phyloP scores from a whole-genome alignment of 306 rosid species.

The Arachis hypogaea region DNA sequence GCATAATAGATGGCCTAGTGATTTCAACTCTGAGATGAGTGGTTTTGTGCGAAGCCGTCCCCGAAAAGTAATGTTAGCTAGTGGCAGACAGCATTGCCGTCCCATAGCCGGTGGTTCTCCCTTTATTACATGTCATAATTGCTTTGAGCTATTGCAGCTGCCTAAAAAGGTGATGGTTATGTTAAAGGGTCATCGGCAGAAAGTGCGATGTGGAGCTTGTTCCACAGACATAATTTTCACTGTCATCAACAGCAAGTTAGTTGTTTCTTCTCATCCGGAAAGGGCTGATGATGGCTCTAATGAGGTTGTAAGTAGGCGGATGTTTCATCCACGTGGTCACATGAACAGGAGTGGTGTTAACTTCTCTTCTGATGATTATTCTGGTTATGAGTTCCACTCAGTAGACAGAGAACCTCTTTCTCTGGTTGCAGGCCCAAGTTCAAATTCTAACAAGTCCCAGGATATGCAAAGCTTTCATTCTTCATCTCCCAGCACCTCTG shows the following conservation, averaged over 20 bases:
- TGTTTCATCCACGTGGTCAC: constrained; percentile 49
- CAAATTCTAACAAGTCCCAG: constrained; percentile 61
- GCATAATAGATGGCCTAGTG: constrained; percentile 79
- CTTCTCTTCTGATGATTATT: constrained; percentile 92
- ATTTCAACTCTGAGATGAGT: constrained; percentile 67
- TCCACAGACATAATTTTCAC: constrained; percentile 64
- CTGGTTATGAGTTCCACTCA: constrained; percentile 85
- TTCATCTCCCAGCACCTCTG: constrained; percentile 76
- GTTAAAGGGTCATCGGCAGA: constrained; percentile 64
- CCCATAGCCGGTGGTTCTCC: constrained; percentile 94
- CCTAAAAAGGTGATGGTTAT: constrained; percentile 58
- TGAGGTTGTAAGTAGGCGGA: constrained; percentile 46
- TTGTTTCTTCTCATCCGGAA: constrained; percentile 54
- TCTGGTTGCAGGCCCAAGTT: constrained; percentile 41
- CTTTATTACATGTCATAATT: constrained; percentile 77
- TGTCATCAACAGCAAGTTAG: constrained; percentile 60
- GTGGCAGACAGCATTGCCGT: constrained; percentile 59
- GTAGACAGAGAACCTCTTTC: constrained; percentile 73
- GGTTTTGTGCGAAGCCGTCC: constrained; percentile 53
- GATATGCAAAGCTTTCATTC: constrained; percentile 74
- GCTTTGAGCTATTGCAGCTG: constrained; percentile 76
- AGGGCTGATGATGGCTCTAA: constrained; percentile 52
- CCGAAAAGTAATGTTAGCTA: constrained; percentile 57
- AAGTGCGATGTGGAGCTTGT: constrained; percentile 80
- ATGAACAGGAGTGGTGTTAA: constrained; percentile 54